Evolutionary conservation across 1,284 basidiomycete species (phyloP).

Genomic region (Papiliotrema fonsecae): DNA sequence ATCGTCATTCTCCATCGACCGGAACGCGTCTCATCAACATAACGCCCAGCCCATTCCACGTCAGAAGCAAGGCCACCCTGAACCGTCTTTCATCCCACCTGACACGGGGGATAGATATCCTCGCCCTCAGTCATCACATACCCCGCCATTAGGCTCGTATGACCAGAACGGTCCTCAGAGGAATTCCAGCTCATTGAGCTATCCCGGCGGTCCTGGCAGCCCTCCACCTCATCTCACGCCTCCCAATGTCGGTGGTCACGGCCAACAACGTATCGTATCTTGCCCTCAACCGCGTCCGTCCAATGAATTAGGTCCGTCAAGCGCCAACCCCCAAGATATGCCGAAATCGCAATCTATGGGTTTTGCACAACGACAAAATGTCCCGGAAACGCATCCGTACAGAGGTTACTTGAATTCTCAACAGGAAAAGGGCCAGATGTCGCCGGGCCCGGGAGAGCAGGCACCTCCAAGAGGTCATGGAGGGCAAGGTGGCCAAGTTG

Average conservation of each 20-base stretch:
- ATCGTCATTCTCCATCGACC: conserved; percentile 14
- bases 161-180: no score
- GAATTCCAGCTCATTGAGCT: no score
- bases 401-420: conserved; percentile 13
- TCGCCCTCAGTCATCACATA: not conserved
- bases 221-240: conserved; percentile 50
- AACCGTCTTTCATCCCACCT: not conserved
- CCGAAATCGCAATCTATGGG: conserved; percentile 44
- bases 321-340: not conserved
- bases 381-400: conserved; percentile 20
- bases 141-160: not conserved
- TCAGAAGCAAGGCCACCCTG: not conserved
- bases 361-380: conserved; percentile 6
- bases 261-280: conserved; percentile 1
- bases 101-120: not conserved
- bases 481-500: conserved; percentile 2
- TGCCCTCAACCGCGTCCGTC: conserved; percentile 4
- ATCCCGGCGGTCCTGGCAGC: no score
- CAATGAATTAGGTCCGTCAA: conserved; percentile 6
- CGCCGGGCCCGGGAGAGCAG: not conserved
- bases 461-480: not conserved
- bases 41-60: not conserved
- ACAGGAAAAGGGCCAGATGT: conserved; percentile 6
- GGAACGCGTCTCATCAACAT: no score
- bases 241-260: conserved; percentile 54